A percentile compares a stretch with the other conserved stretches of the same genome.
Evolutionary conservation across 768 basidiomycete species (phyloP).

Genomic region (Roridomyces roridus): DNA sequence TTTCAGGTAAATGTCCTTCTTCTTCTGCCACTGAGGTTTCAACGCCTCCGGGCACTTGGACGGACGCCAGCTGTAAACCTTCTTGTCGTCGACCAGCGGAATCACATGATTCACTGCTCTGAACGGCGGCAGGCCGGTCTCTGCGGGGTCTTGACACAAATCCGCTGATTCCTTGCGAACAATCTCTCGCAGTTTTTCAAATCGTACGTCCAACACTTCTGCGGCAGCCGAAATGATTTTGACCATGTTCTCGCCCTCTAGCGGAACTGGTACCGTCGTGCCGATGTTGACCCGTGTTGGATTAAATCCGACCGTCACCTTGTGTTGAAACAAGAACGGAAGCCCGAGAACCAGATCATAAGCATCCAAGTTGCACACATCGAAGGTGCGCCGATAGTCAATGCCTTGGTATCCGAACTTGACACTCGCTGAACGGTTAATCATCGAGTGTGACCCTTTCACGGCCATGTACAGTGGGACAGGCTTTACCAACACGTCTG

Average conservation of each 20-base stretch:
- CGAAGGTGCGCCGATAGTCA: slow-evolving; percentile 23
- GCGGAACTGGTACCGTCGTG: background rate
- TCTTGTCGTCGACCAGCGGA: no score
- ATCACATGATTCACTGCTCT: no score
- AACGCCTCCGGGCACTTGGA: slow-evolving; percentile 38
- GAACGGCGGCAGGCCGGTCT: no score
- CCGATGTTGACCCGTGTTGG: slow-evolving; percentile 24
- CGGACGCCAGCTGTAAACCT: slow-evolving; percentile 35
- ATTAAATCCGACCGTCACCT: slow-evolving; percentile 23
- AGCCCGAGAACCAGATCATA: slow-evolving; percentile 30
- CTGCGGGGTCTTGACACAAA: slow-evolving; percentile 24
- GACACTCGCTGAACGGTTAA: slow-evolving; percentile 29
- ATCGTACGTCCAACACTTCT: slow-evolving; percentile 11
- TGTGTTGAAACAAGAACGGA: slow-evolving; percentile 31
- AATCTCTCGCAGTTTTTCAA: slow-evolving; percentile 9
- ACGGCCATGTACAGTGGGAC: slow-evolving; percentile 38
- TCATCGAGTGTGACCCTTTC: slow-evolving; percentile 35
- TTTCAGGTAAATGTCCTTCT: slow-evolving; percentile 34
- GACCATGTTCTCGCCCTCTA: slow-evolving; percentile 18
- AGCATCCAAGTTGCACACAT: slow-evolving; percentile 25
- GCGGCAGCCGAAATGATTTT: slow-evolving; percentile 1
- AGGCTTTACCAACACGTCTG: slow-evolving; percentile 32
- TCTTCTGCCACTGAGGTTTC: slow-evolving; percentile 30
- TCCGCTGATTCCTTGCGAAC: slow-evolving; percentile 19
- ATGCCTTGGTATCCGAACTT: slow-evolving; percentile 35